Percentiles rank a stretch among this genome's conserved stretches.
These are phyloP conservation scores for Linderina pennispora DNA, from an alignment of 192 early-diverging fungal species.

Conservation along the genomic window DNA sequence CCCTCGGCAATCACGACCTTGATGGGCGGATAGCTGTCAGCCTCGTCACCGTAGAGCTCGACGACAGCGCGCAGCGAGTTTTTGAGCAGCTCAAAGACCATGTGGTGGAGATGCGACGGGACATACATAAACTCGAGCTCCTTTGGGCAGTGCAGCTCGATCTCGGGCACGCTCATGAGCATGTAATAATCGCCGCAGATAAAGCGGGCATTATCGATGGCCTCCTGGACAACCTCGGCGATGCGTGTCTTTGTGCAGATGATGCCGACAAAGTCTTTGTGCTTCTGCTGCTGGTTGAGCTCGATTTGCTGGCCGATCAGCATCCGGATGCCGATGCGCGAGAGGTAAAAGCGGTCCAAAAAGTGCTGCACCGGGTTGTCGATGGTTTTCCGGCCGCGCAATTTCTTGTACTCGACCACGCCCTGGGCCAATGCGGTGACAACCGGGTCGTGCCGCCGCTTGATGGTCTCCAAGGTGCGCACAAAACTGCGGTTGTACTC, in stretches of 20 bases:
- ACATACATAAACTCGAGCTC: conserved; percentile 95
- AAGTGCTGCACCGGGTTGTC: conserved; percentile 82
- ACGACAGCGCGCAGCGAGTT: conserved; percentile 94
- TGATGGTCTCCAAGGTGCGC: conserved; percentile 84
- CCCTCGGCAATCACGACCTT: conserved; percentile 86
- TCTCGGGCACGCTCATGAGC: conserved; percentile 72
- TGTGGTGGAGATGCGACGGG: conserved; percentile 91
- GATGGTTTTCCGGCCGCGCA: conserved; percentile 33
- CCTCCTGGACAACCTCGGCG: conserved; percentile 75
- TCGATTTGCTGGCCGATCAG: conserved; percentile 85
- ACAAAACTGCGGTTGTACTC: conserved; percentile 83
- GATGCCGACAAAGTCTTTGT: conserved; percentile 81
- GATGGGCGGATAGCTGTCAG: conserved; percentile 87
- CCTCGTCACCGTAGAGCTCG: conserved; percentile 79
- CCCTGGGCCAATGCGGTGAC: conserved; percentile 92
- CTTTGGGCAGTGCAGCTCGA: conserved; percentile 64
- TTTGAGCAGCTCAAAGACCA: conserved; percentile 97
- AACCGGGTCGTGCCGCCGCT: conserved; percentile 88
- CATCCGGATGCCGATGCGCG: conserved; percentile 97
- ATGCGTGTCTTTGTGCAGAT: conserved; percentile 89
- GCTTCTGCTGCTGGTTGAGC: conserved; percentile 54
- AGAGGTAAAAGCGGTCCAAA: conserved; percentile 94
- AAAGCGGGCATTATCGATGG: conserved; percentile 81
- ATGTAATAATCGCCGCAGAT: conserved; percentile 91
- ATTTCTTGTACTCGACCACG: conserved; percentile 85